Conservation (phyloP, 163 green algal species). For the Coccomyxa subellipsoidea region DNA sequence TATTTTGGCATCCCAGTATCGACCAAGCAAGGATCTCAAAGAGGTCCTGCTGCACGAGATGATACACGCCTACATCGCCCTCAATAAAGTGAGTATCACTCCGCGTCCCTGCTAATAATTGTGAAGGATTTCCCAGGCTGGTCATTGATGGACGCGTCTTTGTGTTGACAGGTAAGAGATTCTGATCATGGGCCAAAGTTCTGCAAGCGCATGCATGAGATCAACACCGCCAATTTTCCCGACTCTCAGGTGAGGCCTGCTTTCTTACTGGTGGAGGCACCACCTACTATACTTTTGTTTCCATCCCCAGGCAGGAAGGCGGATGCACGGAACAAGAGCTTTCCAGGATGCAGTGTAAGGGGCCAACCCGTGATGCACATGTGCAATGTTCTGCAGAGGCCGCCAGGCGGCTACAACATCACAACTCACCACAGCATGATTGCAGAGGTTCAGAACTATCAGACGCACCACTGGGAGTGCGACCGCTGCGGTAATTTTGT, state of each 20-base stretch:
- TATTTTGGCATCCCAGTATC: no score
- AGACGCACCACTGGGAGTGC: conserved; percentile 66
- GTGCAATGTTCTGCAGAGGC: conserved; percentile 45
- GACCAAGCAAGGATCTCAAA: background rate
- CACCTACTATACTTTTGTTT: no score
- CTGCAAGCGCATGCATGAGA: conserved; percentile 59
- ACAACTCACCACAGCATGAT: conserved; percentile 70
- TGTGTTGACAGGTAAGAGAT: conserved; percentile 39
- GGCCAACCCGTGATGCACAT: no score
- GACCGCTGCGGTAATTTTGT: background rate
- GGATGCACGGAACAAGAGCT: no score
- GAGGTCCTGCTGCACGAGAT: background rate
- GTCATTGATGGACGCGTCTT: no score
- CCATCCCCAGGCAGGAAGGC: no score
- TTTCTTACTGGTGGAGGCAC: no score
- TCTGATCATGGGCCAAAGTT: conserved; percentile 70
- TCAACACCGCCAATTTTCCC: conserved; percentile 58
- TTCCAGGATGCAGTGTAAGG: no score
- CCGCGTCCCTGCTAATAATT: background rate
- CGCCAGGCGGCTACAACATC: conserved; percentile 68
- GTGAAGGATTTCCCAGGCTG: background rate
- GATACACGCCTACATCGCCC: background rate
- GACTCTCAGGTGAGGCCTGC: conserved; percentile 39
- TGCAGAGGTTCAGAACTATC: conserved; percentile 68
- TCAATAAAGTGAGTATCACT: background rate